Conservation (phyloP, 2,329 filamentous ascomycete species). For the Neofusicoccum laricinum region DNA sequence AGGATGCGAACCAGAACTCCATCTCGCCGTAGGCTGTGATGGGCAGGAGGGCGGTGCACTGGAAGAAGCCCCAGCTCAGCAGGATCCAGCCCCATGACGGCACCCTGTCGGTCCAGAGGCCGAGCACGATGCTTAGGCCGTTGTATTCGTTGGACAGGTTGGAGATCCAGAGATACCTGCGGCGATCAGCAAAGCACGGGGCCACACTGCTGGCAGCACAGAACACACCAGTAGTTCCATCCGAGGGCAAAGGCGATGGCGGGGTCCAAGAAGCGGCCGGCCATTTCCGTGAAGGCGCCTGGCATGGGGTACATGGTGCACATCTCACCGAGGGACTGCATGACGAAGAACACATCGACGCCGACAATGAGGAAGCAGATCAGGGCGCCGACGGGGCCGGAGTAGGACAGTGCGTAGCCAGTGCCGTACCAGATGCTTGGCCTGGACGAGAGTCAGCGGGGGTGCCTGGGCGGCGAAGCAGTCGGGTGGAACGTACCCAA, state of each 20-base stretch:
- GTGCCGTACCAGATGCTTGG: constrained; percentile 15
- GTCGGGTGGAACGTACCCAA: no score
- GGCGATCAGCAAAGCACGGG: no score
- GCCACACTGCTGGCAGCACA: no score
- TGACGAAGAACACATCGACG: constrained; percentile 22
- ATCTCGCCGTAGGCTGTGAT: constrained; percentile 36
- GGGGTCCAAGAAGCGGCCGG: constrained; percentile 65
- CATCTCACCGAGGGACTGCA: constrained; percentile 70
- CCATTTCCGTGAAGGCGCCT: constrained; percentile 62
- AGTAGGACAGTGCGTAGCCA: background rate
- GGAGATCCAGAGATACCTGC: constrained; percentile 57
- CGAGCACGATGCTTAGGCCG: constrained; percentile 40
- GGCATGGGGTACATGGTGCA: constrained; percentile 70
- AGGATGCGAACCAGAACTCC: constrained; percentile 44
- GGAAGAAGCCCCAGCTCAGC: constrained; percentile 46
- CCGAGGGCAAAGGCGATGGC: constrained; percentile 70
- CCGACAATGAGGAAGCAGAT: constrained; percentile 13
- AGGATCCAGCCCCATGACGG: constrained; percentile 58
- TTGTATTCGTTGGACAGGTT: constrained; percentile 49
- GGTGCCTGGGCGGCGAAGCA: no score
- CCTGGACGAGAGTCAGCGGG: background rate
- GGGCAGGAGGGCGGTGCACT: constrained; percentile 18
- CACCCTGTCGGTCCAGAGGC: constrained; percentile 56
- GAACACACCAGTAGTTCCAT: constrained; percentile 56
- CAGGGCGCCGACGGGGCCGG: background rate